Base-by-base conservation (phyloP, 78 protist genomes). In the Cavenderia fasciculata region DNA sequence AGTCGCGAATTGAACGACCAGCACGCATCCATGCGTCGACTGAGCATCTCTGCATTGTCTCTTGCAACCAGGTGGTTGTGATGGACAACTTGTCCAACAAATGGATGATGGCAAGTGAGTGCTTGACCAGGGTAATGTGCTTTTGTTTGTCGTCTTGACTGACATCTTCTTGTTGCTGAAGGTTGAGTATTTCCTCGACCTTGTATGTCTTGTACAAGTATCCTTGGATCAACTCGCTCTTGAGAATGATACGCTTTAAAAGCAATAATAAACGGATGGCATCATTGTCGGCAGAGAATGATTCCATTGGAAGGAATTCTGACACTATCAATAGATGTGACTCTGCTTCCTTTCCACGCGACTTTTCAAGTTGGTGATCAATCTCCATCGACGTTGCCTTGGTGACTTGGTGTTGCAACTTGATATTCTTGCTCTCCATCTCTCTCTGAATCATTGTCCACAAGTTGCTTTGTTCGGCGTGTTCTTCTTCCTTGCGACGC, bases 341-440 rank as follows among this genome's bases (percentile, higher is more conserved):
- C n/a, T 65, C 66, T 16, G 90, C 56, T 44, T 82, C 90, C 29
- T 66, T 72, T 0, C 79, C 33, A 38, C 61, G 51, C 1, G 56
- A 56, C 46, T 56, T 70, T 23, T 82, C 90, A 11, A 82, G 54
- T 68, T 82, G 90, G 43, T 82, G 90, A 29, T 82, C 90, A 19
- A 82, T 82, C 43, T 82, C 90, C 78, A 82, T 38, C 19, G 90
- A 66, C 0, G 90, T 68, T 1, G 90, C 90, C 19, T 52, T 49
- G 51, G 73, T 82, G 3, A 82, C 76, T 56, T 82, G 90, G n/a
- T 82, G 65, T 43, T 82, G 90, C 6, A 82, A 40, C 57, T 82
- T 76, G 21, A 68, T 61, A 43, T 82, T 82, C 76, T 82, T 65
- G 5, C 71, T 68, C 1, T 68, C 61, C 8, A 82, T 19, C 43